These are phyloP conservation scores for Aureobasidium sp. DNA, from an alignment of 2,329 filamentous ascomycete genomes.

Conservation along the genomic window DNA sequence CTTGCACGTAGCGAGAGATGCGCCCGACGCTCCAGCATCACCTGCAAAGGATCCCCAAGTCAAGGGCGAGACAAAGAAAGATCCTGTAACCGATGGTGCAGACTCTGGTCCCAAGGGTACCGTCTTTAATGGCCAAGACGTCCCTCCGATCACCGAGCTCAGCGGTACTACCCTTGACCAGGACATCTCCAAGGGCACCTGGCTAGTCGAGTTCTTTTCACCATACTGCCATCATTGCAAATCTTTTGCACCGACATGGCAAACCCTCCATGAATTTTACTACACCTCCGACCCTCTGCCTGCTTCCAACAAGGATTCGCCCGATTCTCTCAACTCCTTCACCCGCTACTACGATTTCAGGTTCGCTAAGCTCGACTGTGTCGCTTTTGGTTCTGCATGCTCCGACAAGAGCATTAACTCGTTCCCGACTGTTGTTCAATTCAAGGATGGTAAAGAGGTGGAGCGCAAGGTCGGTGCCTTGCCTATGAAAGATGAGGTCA, in stretches of 20 bases:
- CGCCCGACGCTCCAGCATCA: constrained; percentile 18
- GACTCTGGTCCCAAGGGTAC: constrained; percentile 32
- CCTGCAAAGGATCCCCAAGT: constrained; percentile 14
- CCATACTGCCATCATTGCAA: constrained; percentile 61
- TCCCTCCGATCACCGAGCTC: constrained; percentile 58
- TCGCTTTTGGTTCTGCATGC: constrained; percentile 75
- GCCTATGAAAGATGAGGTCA: constrained; percentile 56
- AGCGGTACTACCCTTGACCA: constrained; percentile 50
- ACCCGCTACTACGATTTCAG: constrained; percentile 79
- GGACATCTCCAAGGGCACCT: constrained; percentile 57
- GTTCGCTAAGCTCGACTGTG: constrained; percentile 79
- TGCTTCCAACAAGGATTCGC: constrained; percentile 38
- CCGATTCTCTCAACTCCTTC: constrained; percentile 56
- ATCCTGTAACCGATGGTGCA: constrained; percentile 26
- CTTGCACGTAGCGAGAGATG: constrained; percentile 14
- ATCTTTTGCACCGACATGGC: constrained; percentile 72
- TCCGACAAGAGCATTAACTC: constrained; percentile 54
- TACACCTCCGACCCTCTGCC: constrained; percentile 70
- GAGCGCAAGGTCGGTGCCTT: constrained; percentile 60
- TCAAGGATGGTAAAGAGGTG: constrained; percentile 64
- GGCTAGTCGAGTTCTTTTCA: constrained; percentile 44
- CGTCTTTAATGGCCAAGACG: constrained; percentile 57
- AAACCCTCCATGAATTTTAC: constrained; percentile 94
- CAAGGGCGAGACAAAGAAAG: constrained; percentile 28
- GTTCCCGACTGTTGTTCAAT: constrained; percentile 73